Percentiles rank a stretch among this genome's conserved stretches.
These are phyloP conservation scores for Ichthyophonus hoferi DNA, from an alignment of 208 protist genomes.

Conservation along the genomic window DNA sequence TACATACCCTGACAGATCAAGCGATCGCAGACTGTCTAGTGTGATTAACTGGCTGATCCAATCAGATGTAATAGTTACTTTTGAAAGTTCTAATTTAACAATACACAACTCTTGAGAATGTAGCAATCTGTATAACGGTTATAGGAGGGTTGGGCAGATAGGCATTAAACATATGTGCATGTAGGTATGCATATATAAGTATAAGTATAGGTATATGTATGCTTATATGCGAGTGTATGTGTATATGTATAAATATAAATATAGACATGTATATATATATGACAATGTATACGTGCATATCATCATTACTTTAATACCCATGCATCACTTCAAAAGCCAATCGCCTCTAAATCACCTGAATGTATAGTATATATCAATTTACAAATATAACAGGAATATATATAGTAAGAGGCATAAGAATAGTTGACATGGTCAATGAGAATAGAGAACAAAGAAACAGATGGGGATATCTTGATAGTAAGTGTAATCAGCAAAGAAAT, in stretches of 20 bases:
- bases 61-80: too few species aligned
- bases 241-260: not conserved
- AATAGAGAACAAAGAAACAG: not conserved
- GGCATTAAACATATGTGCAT: too few species aligned
- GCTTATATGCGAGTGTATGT: too few species aligned
- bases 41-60: too few species aligned
- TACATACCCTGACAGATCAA: too few species aligned
- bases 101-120: too few species aligned
- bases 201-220: not conserved
- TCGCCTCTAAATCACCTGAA: not conserved
- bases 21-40: too few species aligned
- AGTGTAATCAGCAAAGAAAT: too few species aligned
- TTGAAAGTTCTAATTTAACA: too few species aligned
- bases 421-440: not conserved
- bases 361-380: not conserved
- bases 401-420: not conserved
- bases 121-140: too few species aligned
- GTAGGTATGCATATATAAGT: not conserved
- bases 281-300: not conserved
- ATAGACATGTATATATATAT: not conserved
- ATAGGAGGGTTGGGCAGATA: too few species aligned
- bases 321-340: not conserved
- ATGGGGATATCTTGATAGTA: not conserved
- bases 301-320: not conserved
- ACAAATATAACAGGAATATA: not conserved